Base-by-base conservation (phyloP, 176 grass and related monocot species). In the Oryza glumipatula region DNA sequence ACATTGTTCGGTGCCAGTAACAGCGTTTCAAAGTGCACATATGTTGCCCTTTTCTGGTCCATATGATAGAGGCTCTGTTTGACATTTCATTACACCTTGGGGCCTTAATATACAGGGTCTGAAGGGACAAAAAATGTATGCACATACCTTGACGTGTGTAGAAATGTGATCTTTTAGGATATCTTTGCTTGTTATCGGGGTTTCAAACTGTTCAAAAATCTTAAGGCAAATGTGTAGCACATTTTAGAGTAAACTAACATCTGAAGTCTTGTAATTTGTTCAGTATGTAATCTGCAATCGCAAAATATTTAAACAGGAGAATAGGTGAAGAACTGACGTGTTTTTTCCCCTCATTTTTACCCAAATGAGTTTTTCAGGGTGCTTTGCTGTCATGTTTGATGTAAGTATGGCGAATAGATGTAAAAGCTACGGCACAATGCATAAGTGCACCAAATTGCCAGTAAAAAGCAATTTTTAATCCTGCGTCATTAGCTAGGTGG, bases 31-130 rank as follows among this genome's bases (percentile, higher is more conserved):
- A 66, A 67, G 21, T 67, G 68, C 84, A 81, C 56, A 73, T 72
- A 73, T 80, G 74, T 44, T 77, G 56, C 33, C 38, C 54, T 80
- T 80, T 80, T 78, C 15, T 51, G 9, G 44, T 54, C 26, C 51
- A 51, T 82, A 51, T 82, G 33, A 58, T 88, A 83, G 48, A 26
- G 58, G 28, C 26, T 76, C 16, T 76, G 65, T 63, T 63, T 63
- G 33, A 80, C 45, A 58, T 84, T 76, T 30, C 39, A 36, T 71
- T 70, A 77, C 72, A 76, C 35, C 35, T 76, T 79, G 49, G 38
- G 12, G 44, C 52, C 70, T 73, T 72, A 67, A 72, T 65, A 51
- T 49, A 72, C 54, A 66, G 65, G 72, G 45, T 65, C 36, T 82
- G 8, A 9, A 72, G 52, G 76, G 38, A 71, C 72, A n/a, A 19